phyloP scores from a whole-genome alignment of 2,329 filamentous ascomycete genomes.

The Calonectria henricotiae region DNA sequence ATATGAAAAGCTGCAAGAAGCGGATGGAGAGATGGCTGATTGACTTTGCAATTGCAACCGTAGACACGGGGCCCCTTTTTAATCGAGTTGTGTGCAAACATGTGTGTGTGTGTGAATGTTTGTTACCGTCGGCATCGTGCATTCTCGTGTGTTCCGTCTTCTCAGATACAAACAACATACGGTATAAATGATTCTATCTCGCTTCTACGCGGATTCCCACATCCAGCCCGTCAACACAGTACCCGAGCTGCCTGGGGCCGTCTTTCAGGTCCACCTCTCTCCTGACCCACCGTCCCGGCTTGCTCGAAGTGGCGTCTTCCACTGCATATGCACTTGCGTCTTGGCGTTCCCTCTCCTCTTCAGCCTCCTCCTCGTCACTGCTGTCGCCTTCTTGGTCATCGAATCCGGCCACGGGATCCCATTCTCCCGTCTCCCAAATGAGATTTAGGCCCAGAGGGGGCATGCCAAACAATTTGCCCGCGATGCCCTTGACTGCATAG shows the following conservation, averaged over 20 bases:
- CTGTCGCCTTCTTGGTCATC: conserved; percentile 72
- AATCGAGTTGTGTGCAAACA: conserved; percentile 1
- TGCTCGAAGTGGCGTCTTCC: conserved; percentile 49
- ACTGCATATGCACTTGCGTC: conserved; percentile 49
- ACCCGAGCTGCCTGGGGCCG: conserved; percentile 86
- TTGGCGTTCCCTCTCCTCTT: conserved; percentile 52
- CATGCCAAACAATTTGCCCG: conserved; percentile 79
- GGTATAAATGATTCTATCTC: conserved; percentile 42
- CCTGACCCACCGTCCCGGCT: conserved; percentile 77
- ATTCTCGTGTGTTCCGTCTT: conserved; percentile 28
- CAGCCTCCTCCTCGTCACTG: conserved; percentile 69
- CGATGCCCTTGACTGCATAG: conserved; percentile 86
- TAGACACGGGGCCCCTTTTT: background rate
- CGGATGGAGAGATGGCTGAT: background rate
- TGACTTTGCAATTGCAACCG: background rate
- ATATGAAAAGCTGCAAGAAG: background rate
- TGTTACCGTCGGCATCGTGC: background rate
- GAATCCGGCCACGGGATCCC: conserved; percentile 82
- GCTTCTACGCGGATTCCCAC: conserved; percentile 81
- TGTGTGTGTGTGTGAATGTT: background rate
- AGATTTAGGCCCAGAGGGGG: conserved; percentile 77
- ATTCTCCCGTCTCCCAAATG: conserved; percentile 92
- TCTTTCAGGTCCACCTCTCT: conserved; percentile 86
- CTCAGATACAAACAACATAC: conserved; percentile 28
- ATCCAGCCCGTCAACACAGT: conserved; percentile 83